These are phyloP conservation scores for Calcarisporium arbuscula DNA, from an alignment of 2,329 filamentous ascomycete genomes.

Conservation along the genomic window DNA sequence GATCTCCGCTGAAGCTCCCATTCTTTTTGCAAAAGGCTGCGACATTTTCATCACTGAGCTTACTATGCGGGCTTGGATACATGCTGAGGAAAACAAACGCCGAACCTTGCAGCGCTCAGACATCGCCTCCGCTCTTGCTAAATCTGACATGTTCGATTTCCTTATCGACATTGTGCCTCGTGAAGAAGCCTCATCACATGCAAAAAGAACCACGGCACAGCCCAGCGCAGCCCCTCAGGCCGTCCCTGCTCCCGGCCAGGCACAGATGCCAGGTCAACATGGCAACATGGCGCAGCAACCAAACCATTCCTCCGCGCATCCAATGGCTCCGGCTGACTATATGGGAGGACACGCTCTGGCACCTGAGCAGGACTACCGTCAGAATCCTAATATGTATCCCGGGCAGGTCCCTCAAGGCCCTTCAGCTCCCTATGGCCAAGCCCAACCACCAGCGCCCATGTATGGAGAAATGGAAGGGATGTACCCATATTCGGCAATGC, in stretches of 20 bases:
- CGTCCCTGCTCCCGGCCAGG: slow-evolving; percentile 42
- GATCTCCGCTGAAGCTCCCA: slow-evolving; percentile 97
- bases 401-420: slow-evolving; percentile 71
- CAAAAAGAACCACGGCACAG: slow-evolving; percentile 64
- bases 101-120: slow-evolving; percentile 92
- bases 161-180: slow-evolving; percentile 97
- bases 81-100: slow-evolving; percentile 97
- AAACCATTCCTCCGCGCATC: slow-evolving; percentile 49
- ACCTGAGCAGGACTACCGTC: slow-evolving; percentile 72
- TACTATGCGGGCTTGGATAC: slow-evolving; percentile 99
- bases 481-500: slow-evolving; percentile 77
- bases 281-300: slow-evolving; percentile 44
- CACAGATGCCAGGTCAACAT: slow-evolving; percentile 47
- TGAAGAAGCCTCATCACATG: slow-evolving; percentile 81
- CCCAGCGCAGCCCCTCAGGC: slow-evolving; percentile 33
- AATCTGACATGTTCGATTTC: slow-evolving; percentile 99
- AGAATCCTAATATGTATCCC: slow-evolving; percentile 73
- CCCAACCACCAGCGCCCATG: slow-evolving; percentile 61
- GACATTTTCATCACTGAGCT: slow-evolving; percentile 99
- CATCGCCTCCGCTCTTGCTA: slow-evolving; percentile 89
- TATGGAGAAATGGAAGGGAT: slow-evolving; percentile 78
- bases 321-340: slow-evolving; percentile 56
- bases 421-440: slow-evolving; percentile 67
- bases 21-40: slow-evolving; percentile 95
- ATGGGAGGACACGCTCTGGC: slow-evolving; percentile 58